A percentile compares a stretch with the other conserved stretches of the same genome.
Evolutionary conservation across 2,329 filamentous ascomycete genomes (phyloP).

Genomic region (Calonectria hongkongensis): DNA sequence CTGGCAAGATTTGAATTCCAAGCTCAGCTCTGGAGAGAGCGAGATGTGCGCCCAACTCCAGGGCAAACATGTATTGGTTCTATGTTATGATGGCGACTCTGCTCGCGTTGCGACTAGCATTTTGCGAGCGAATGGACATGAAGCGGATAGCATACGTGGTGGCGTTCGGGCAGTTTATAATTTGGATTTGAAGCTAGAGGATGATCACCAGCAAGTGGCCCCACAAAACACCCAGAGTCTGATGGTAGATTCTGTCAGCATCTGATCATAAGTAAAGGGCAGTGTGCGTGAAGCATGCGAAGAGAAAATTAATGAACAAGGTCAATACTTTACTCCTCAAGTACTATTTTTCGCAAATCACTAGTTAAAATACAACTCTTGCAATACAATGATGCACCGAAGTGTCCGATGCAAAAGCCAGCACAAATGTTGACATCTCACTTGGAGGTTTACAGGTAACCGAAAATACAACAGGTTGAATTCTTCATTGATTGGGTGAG

Average conservation of each 20-base stretch:
- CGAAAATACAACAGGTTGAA: too few species aligned
- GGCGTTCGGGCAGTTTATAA: neutral
- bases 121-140: constrained; percentile 5
- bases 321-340: neutral
- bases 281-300: too few species aligned
- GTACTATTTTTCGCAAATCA: neutral
- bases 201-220: neutral
- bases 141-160: constrained; percentile 18
- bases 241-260: constrained; percentile 10
- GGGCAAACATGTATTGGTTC: constrained; percentile 1
- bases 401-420: neutral
- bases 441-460: too few species aligned
- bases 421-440: too few species aligned
- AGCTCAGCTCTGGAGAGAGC: neutral
- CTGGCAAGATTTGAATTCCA: neutral
- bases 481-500: too few species aligned
- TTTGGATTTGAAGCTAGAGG: constrained; percentile 14
- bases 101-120: constrained; percentile 8
- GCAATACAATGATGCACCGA: neutral
- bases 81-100: constrained; percentile 15
- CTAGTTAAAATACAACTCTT: neutral
- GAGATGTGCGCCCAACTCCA: neutral
- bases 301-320: neutral
- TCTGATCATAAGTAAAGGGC: neutral
- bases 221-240: neutral